Conservation (phyloP, 2,329 filamentous ascomycete species). For the Talaromyces albobiverticillius region DNA sequence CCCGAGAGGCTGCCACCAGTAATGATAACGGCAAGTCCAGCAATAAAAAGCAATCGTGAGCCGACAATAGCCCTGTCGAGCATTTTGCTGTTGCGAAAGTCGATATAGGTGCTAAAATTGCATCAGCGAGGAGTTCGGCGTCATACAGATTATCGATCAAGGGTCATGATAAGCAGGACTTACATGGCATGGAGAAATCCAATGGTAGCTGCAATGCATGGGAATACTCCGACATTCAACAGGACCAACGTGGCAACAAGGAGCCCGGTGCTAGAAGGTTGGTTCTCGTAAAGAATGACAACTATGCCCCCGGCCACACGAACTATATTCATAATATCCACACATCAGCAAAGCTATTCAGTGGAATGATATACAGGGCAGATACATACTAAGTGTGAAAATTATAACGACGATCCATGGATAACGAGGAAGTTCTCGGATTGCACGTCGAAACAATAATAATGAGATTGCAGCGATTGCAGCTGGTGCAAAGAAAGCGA, state of each 20-base stretch:
- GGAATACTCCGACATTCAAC: slow-evolving; percentile 23
- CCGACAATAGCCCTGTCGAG: slow-evolving; percentile 13
- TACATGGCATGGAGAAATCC: slow-evolving; percentile 24
- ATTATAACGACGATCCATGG: slow-evolving; percentile 21
- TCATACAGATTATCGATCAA: not conserved
- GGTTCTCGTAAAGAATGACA: slow-evolving; percentile 18
- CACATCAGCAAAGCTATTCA: not conserved
- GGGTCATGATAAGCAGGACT: slow-evolving; percentile 1
- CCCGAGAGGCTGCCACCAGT: slow-evolving; percentile 21
- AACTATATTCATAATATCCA: slow-evolving; percentile 9
- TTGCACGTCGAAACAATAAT: slow-evolving; percentile 17
- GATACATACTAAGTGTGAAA: slow-evolving; percentile 20
- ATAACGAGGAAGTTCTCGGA: slow-evolving; percentile 18
- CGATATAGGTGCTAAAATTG: slow-evolving; percentile 5
- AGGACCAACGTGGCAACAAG: slow-evolving; percentile 20
- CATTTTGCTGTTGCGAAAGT: slow-evolving; percentile 9
- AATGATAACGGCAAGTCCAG: slow-evolving; percentile 19
- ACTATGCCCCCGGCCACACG: slow-evolving; percentile 19
- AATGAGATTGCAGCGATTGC: slow-evolving; percentile 15
- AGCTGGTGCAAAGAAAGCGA: slow-evolving; percentile 22
- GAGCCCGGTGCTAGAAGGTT: slow-evolving; percentile 16
- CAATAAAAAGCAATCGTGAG: slow-evolving; percentile 20
- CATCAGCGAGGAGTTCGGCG: not conserved
- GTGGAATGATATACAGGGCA: not conserved
- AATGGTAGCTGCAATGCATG: slow-evolving; percentile 24